Evolutionary conservation across 192 early-diverging fungal species (phyloP).

Genomic region (Glomus cerebriforme): DNA sequence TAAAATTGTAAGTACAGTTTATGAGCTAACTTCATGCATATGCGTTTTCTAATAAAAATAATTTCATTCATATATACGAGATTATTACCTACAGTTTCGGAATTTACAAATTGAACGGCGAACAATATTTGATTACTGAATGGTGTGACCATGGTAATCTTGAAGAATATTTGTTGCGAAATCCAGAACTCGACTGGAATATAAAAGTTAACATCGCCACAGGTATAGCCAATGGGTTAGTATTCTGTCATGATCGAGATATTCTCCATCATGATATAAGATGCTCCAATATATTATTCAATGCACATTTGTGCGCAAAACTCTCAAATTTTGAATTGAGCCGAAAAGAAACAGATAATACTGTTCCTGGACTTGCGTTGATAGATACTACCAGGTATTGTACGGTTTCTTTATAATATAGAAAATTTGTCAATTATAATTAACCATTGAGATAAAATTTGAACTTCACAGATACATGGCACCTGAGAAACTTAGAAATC

Average conservation of each 20-base stretch:
- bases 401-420: no score
- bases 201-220: background rate
- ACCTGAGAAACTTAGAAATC: no score
- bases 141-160: background rate
- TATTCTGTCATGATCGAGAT: conserved; percentile 4
- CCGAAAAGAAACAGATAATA: background rate
- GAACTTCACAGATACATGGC: no score
- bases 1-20: no score
- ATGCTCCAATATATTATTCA: background rate
- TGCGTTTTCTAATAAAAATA: no score
- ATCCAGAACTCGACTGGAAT: background rate
- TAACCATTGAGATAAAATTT: no score
- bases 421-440: no score
- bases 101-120: background rate
- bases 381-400: no score
- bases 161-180: background rate
- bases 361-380: no score
- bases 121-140: conserved; percentile 4
- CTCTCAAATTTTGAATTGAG: background rate
- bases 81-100: conserved; percentile 6
- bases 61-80: no score
- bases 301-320: background rate
- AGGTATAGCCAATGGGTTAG: conserved; percentile 8
- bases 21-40: no score
- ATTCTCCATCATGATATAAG: conserved; percentile 4